Conservation (phyloP, 2,329 filamentous ascomycete genomes). For the Mariannaea elegans region DNA sequence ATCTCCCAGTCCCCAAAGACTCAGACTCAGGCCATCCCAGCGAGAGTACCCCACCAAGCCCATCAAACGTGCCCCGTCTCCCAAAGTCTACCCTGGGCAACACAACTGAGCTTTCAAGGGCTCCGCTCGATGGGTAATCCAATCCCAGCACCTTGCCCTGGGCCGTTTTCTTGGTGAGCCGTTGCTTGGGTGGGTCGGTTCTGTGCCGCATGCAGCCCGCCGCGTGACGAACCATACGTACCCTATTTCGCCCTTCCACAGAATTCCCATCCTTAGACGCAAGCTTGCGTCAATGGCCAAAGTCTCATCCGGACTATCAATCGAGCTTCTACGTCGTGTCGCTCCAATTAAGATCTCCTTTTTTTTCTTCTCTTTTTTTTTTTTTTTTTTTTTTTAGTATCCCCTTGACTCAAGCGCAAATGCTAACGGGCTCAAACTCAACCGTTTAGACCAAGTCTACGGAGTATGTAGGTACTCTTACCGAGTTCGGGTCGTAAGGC, state of each 20-base stretch:
- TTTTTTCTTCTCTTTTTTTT: too few species aligned
- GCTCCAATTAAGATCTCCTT: too few species aligned
- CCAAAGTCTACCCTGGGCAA: constrained; percentile 14
- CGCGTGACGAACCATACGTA: constrained; percentile 40
- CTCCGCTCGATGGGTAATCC: constrained; percentile 28
- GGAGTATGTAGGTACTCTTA: too few species aligned
- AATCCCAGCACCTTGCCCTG: constrained; percentile 19
- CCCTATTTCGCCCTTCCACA: constrained; percentile 20
- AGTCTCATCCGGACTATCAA: constrained; percentile 8
- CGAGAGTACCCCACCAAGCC: constrained; percentile 10
- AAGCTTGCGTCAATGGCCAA: constrained; percentile 12
- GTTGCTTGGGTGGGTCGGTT: constrained; percentile 36
- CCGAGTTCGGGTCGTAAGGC: constrained; percentile 23
- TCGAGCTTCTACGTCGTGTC: neutral
- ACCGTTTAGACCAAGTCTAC: constrained; percentile 21
- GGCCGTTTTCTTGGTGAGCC: constrained; percentile 26
- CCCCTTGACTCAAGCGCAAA: constrained; percentile 19
- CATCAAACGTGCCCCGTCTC: constrained; percentile 17
- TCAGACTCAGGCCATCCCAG: constrained; percentile 17
- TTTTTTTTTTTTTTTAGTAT: constrained; percentile 15
- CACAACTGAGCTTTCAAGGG: constrained; percentile 21
- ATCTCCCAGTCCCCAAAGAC: neutral
- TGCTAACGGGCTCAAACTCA: constrained; percentile 26
- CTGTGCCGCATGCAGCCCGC: constrained; percentile 39
- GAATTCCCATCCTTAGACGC: constrained; percentile 22